These are phyloP conservation scores for Chrysosporium keratinophilum DNA, from an alignment of 2,329 filamentous ascomycete species.

Conservation along the genomic window DNA sequence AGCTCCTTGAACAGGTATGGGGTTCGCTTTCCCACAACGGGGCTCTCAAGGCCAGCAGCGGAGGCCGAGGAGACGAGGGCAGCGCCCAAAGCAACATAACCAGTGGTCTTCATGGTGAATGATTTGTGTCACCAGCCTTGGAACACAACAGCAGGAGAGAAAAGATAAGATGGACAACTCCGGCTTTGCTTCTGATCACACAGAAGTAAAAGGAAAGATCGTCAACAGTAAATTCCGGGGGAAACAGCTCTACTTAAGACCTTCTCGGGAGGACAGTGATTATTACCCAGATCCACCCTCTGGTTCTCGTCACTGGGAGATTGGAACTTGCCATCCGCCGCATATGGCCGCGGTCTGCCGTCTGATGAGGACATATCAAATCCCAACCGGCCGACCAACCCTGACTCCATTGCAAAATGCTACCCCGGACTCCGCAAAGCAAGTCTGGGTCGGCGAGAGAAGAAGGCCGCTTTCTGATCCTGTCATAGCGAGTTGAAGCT, in stretches of 20 bases:
- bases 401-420: neutral
- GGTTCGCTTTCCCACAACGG: conserved; percentile 2
- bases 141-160: neutral
- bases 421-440: conserved; percentile 11
- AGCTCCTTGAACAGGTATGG: conserved; percentile 3
- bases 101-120: conserved; percentile 11
- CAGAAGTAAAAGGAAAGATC: conserved; percentile 5
- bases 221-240: neutral
- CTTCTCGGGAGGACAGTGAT: neutral
- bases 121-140: neutral
- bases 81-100: conserved; percentile 14
- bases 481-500: neutral
- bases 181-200: conserved; percentile 7
- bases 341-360: conserved; percentile 8
- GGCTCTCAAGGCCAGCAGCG: conserved; percentile 2
- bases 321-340: conserved; percentile 5
- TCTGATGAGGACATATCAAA: neutral
- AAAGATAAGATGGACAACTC: neutral
- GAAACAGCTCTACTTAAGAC: conserved; percentile 5
- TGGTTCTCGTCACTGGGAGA: neutral
- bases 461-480: conserved; percentile 1
- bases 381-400: neutral
- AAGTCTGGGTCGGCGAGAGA: neutral
- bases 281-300: neutral
- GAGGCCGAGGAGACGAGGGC: conserved; percentile 10